phyloP scores from a whole-genome alignment of 305 asterid genomes.

The Ruellia speciosa region DNA sequence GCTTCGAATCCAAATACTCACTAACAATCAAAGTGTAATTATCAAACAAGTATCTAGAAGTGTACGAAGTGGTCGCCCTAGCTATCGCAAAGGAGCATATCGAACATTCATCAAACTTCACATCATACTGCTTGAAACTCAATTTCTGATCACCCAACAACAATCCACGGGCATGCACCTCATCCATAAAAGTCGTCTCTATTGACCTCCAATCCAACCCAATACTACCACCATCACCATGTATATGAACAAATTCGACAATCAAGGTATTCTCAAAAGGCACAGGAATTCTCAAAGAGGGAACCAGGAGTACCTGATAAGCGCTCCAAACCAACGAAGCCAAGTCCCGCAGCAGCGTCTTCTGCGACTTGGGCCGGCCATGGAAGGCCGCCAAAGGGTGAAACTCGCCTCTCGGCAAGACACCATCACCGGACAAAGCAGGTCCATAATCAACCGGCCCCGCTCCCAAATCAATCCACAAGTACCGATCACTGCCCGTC shows the following conservation, averaged over 20 bases:
- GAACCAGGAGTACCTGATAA: constrained; percentile 86
- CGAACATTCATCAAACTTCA: constrained; percentile 57
- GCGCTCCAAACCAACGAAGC: constrained; percentile 88
- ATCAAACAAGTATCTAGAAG: constrained; percentile 87
- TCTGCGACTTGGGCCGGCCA: constrained; percentile 78
- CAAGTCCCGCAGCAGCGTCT: constrained; percentile 68
- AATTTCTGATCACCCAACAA: constrained; percentile 63
- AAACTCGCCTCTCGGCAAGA: constrained; percentile 85
- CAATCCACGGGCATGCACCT: constrained; percentile 49
- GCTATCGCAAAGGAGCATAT: constrained; percentile 72
- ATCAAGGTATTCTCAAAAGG: constrained; percentile 56
- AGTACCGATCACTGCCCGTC: constrained; percentile 76
- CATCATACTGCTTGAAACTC: constrained; percentile 63
- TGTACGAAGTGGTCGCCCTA: constrained; percentile 76
- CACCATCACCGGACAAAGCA: constrained; percentile 83
- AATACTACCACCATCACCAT: constrained; percentile 31
- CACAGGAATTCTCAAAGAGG: constrained; percentile 77
- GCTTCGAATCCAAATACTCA: constrained; percentile 79
- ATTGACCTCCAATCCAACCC: constrained; percentile 70
- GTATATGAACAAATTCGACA: constrained; percentile 62
- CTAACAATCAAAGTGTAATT: constrained; percentile 85
- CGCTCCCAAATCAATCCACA: constrained; percentile 93
- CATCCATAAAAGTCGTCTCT: constrained; percentile 59
- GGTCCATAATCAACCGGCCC: constrained; percentile 99
- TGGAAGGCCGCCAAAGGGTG: constrained; percentile 82